Conservation (phyloP, 345 rosid species). For the Mangifera indica region DNA sequence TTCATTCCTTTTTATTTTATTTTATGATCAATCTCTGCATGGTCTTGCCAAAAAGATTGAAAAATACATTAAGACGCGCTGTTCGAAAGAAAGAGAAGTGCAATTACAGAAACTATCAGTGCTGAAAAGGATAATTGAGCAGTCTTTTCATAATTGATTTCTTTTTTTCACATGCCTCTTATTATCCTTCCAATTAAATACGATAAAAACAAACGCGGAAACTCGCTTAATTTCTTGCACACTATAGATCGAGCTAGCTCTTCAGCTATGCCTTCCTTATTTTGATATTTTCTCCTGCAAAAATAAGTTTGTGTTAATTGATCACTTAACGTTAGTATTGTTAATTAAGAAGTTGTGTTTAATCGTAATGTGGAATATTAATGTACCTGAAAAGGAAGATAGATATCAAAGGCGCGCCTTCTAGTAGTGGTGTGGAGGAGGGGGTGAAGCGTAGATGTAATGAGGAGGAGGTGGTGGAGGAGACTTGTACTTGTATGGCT, state of each 20-base stretch:
- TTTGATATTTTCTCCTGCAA: constrained; percentile 11
- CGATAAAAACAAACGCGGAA: neutral
- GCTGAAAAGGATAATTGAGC: neutral
- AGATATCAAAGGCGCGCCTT: constrained; percentile 27
- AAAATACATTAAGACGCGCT: neutral
- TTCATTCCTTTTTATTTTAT: neutral
- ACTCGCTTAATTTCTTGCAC: constrained; percentile 4
- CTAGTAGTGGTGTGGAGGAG: constrained; percentile 65
- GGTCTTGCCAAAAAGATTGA: neutral
- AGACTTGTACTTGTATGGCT: constrained; percentile 21
- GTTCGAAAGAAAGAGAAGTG: neutral
- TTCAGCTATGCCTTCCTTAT: constrained; percentile 4
- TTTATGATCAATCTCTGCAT: neutral
- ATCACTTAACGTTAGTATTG: too few species aligned
- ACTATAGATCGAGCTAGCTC: neutral
- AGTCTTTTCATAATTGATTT: neutral
- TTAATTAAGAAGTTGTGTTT: too few species aligned
- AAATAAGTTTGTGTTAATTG: neutral
- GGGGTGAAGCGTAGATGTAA: constrained; percentile 36
- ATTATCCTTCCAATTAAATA: neutral
- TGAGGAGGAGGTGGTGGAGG: constrained; percentile 37
- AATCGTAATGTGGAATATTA: neutral
- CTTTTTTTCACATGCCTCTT: neutral
- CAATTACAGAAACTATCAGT: neutral
- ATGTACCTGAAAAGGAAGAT: neutral